These are phyloP conservation scores for Gastroboletus turbinatus DNA, from an alignment of 1,284 basidiomycete genomes.

Conservation along the genomic window DNA sequence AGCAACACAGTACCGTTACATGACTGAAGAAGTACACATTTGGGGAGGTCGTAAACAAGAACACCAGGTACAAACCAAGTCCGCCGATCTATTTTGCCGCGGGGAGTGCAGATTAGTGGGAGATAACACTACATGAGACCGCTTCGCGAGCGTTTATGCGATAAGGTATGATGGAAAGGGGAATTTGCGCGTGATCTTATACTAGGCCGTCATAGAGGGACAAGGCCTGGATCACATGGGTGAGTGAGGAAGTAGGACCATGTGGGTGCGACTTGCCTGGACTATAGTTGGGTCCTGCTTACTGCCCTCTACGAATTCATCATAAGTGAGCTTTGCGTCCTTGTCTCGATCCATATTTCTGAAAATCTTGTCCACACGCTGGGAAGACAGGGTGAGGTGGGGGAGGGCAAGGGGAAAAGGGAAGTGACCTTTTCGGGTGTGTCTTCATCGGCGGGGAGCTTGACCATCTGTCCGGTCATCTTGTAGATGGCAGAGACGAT, in stretches of 20 bases:
- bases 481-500: conserved; percentile 97
- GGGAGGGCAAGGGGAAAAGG: conserved; percentile 4
- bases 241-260: conserved; percentile 6
- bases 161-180: conserved; percentile 23
- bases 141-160: conserved; percentile 25
- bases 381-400: conserved; percentile 17
- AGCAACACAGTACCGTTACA: conserved; percentile 28
- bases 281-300: conserved; percentile 98
- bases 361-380: conserved; percentile 98
- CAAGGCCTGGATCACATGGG: conserved; percentile 51
- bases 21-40: conserved; percentile 27
- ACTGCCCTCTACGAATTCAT: conserved; percentile 95
- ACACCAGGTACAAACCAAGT: conserved; percentile 11
- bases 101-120: conserved; percentile 25
- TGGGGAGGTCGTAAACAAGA: conserved; percentile 18
- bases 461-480: conserved; percentile 99
- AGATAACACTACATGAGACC: conserved; percentile 27
- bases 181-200: conserved; percentile 33
- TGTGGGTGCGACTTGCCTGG: conserved; percentile 58
- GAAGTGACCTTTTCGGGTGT: conserved; percentile 91
- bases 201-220: conserved; percentile 80
- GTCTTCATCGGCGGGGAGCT: conserved; percentile 95
- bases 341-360: conserved; percentile 91
- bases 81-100: conserved; percentile 11
- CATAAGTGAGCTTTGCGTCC: conserved; percentile 86